Conservation (phyloP, 768 basidiomycete species). For the Mycena leptocephala region DNA sequence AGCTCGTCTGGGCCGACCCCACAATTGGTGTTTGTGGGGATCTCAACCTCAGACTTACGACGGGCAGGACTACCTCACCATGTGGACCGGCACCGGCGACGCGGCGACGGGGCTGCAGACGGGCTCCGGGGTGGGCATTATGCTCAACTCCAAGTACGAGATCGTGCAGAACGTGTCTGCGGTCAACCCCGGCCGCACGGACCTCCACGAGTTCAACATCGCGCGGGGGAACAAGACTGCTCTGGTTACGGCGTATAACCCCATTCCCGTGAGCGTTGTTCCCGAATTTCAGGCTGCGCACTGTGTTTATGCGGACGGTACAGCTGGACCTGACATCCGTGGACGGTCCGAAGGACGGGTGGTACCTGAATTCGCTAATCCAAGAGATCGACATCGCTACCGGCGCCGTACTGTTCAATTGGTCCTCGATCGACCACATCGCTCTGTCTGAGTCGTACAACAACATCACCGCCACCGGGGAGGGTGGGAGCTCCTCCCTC, state of each 20-base stretch:
- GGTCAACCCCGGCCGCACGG: not conserved
- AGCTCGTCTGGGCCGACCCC: constrained; percentile 28
- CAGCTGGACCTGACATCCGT: constrained; percentile 12
- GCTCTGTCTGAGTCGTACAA: constrained; percentile 16
- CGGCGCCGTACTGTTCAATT: constrained; percentile 13
- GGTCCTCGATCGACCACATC: constrained; percentile 26
- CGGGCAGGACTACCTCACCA: constrained; percentile 22
- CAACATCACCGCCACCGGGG: not conserved
- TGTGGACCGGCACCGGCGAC: constrained; percentile 24
- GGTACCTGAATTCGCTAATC: constrained; percentile 20
- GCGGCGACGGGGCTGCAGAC: not conserved
- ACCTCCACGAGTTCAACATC: constrained; percentile 27
- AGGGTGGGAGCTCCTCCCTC: not conserved
- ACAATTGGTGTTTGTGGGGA: not conserved
- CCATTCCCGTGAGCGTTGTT: constrained; percentile 1
- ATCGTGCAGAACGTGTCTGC: constrained; percentile 23
- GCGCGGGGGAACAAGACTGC: constrained; percentile 8
- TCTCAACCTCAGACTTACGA: constrained; percentile 19
- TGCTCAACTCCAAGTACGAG: constrained; percentile 16
- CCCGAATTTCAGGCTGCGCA: no score
- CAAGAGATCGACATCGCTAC: constrained; percentile 18
- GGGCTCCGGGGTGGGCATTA: not conserved
- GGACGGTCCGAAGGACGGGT: constrained; percentile 15
- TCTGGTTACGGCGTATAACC: constrained; percentile 19
- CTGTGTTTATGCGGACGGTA: no score